Base-by-base conservation (phyloP, 306 rosid genomes). In the Arachis hypogaea region DNA sequence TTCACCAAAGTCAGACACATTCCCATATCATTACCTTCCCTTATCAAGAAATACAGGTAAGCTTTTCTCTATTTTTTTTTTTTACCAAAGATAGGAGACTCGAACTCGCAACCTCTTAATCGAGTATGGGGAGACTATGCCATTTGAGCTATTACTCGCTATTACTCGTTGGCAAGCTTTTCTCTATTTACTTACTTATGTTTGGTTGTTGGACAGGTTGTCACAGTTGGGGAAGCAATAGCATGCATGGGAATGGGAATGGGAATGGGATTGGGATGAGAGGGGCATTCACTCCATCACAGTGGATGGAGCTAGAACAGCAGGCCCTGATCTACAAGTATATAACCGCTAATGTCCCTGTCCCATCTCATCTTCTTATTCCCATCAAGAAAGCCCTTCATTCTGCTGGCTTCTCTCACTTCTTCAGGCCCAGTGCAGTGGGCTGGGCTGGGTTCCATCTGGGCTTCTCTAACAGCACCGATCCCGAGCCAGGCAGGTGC, bases 401-500 rank as follows among this genome's bases (percentile, higher is more conserved):
- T 45, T 87, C 97, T 63, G 90, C 92, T 60, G 90, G 83, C 41
- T 85, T 91, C 69, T 81, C 82, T 56, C 54, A 77, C 63, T 86
- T 82, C 74, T 83, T 88, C 22, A 86, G 99, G 63, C 75, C 97
- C 68, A 90, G 81, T 74, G 22, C 93, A 94, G 96, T 89, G 86
- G 98, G 96, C 74, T 95, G 98, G 97, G 98, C 97, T 68, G 79
- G 92, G 59, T 82, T 89, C 80, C 96, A 95, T 82, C 76, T 95
- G 82, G 99, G 99, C 59, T 95, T 87, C 88, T 82, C 96, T 60
- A 90, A 82, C 88, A 92, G 78, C 85, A 81, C 88, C n/a, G 99
- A 95, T 86, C 98, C 99, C 55, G 99, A 95, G 80, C 99, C 98
- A 33, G 98, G 99, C 43, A 86, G 99, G 92, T 95, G 99, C 82